phyloP scores from a whole-genome alignment of 2,329 filamentous ascomycete species.

The Dendrostoma leiphaemia region DNA sequence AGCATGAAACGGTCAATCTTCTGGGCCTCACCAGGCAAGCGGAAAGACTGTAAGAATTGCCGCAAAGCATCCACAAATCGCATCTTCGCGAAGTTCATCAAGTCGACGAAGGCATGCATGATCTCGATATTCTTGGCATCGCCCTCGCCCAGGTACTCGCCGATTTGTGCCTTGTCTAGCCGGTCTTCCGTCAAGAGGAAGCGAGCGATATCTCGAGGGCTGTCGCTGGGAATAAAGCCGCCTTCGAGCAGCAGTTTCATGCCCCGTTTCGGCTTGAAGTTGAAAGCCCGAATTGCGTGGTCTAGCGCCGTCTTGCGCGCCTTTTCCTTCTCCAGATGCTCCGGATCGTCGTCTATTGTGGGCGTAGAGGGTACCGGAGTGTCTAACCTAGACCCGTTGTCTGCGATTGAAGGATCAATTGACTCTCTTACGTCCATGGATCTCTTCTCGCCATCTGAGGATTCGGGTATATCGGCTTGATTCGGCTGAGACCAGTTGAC shows the following conservation, averaged over 20 bases:
- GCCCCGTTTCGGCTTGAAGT: constrained; percentile 95
- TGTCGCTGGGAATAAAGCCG: constrained; percentile 80
- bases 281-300: constrained; percentile 88
- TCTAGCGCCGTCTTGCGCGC: constrained; percentile 88
- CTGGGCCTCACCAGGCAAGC: constrained; percentile 91
- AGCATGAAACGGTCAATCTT: constrained; percentile 99
- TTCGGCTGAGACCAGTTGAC: constrained; percentile 82
- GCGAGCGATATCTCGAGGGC: constrained; percentile 75
- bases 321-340: constrained; percentile 91
- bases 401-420: constrained; percentile 66
- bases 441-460: constrained; percentile 49
- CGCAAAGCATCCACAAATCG: constrained; percentile 91
- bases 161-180: constrained; percentile 87
- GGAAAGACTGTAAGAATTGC: constrained; percentile 90
- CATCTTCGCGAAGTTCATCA: constrained; percentile 88
- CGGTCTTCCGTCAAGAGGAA: constrained; percentile 82
- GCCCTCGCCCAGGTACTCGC: constrained; percentile 92
- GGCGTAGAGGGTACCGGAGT: constrained; percentile 65
- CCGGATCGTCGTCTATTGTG: constrained; percentile 82
- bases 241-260: constrained; percentile 81
- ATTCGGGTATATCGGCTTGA: constrained; percentile 58
- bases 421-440: constrained; percentile 65
- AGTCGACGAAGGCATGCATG: constrained; percentile 97
- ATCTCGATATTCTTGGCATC: constrained; percentile 91
- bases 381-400: constrained; percentile 61